Conservation (phyloP, 331 rosid species). For the Prunus yedoensis region DNA sequence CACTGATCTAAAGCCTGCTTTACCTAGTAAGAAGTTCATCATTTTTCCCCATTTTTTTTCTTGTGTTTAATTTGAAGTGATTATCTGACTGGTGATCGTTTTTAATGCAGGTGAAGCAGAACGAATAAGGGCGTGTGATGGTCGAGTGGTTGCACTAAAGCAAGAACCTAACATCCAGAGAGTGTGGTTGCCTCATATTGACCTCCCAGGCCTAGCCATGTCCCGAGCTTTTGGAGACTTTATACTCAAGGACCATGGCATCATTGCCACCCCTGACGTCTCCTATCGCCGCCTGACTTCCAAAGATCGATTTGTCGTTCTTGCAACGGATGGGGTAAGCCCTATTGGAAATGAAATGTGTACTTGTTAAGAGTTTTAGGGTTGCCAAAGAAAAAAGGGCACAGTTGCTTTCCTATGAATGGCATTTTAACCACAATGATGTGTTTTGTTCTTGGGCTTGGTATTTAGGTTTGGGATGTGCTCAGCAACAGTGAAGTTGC, state of each 20-base stretch:
- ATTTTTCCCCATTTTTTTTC: neutral
- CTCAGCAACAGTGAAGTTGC: conserved; percentile 59
- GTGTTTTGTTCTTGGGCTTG: neutral
- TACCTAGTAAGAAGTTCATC: conserved; percentile 44
- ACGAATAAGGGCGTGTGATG: conserved; percentile 52
- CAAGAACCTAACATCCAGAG: conserved; percentile 63
- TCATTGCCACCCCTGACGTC: conserved; percentile 60
- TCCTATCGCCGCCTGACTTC: conserved; percentile 41
- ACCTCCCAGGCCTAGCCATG: conserved; percentile 82
- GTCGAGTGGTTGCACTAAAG: conserved; percentile 55
- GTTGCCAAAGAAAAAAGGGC: neutral
- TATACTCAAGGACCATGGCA: conserved; percentile 60
- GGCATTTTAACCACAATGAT: neutral
- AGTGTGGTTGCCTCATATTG: conserved; percentile 60
- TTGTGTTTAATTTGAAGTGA: neutral
- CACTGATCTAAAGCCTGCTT: conserved; percentile 70
- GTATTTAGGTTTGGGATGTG: conserved; percentile 71
- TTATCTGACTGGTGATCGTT: neutral
- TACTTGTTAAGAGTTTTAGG: neutral
- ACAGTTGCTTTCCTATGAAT: neutral
- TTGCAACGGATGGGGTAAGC: conserved; percentile 76
- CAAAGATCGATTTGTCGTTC: conserved; percentile 57
- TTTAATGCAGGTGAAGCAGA: conserved; percentile 50
- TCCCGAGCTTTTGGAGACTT: conserved; percentile 80
- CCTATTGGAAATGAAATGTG: neutral